A percentile compares a stretch with the other conserved stretches of the same genome.
Evolutionary conservation across 345 rosid species (phyloP).

Genomic region (Lumnitzera racemosa): DNA sequence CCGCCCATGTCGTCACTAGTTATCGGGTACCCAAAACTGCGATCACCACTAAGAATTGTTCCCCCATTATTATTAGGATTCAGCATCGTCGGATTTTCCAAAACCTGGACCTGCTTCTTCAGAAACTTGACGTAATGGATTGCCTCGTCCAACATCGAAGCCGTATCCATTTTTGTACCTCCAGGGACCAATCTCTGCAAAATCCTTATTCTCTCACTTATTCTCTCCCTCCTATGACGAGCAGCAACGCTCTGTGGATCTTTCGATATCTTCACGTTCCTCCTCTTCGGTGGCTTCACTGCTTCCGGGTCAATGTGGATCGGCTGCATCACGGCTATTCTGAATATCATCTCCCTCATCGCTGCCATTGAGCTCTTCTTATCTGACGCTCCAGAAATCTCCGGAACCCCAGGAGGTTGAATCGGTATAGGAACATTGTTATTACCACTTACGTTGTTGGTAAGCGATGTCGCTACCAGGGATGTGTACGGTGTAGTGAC

Average conservation of each 20-base stretch:
- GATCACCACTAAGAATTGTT: too few species aligned
- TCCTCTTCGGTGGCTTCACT: constrained; percentile 54
- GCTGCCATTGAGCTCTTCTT: constrained; percentile 35
- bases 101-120: constrained; percentile 55
- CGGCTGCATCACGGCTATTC: constrained; percentile 71
- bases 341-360: constrained; percentile 70
- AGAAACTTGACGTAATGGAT: constrained; percentile 66
- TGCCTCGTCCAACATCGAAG: constrained; percentile 72
- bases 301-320: constrained; percentile 61
- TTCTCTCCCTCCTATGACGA: constrained; percentile 57
- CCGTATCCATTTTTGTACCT: constrained; percentile 77
- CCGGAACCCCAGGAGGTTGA: too few species aligned
- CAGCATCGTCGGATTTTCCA: constrained; percentile 32
- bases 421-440: too few species aligned
- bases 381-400: constrained; percentile 1
- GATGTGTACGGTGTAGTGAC: too few species aligned
- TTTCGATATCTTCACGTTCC: constrained; percentile 62
- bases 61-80: too few species aligned
- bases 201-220: constrained; percentile 59
- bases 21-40: too few species aligned
- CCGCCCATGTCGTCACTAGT: too few species aligned
- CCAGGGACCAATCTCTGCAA: constrained; percentile 70
- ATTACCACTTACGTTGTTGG: too few species aligned
- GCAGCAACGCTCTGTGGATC: constrained; percentile 77
- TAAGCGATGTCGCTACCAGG: too few species aligned